Evolutionary conservation across 2,329 filamentous ascomycete genomes (phyloP), one percentile per base, ranked within the genome.

Genomic region (Ophiostoma sp.): DNA sequence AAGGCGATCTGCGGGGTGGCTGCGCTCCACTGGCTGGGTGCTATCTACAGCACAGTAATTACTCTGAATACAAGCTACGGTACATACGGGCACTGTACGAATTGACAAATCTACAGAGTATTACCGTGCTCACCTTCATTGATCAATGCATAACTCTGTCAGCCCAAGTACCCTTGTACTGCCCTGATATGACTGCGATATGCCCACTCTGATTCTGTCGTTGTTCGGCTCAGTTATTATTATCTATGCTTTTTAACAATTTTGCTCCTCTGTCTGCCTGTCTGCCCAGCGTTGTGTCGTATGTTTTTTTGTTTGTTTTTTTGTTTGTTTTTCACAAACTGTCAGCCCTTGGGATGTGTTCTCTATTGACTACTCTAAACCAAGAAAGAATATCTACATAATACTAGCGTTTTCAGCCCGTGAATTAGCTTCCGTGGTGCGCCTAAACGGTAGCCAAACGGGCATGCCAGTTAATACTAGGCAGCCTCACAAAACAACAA

Each of bases 1-100:
- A 10, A 62, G 57, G 57, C 57, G 57, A 62, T 62, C 57, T 62
- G 57, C 27, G 57, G 57, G 57, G 57, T 62, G 57, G 27, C 23
- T 33, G 23, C 57, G 57, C 27, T 62, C 57, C 57, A 62, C 27
- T 62, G 57, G 4, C 57, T 62, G 13, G 8, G 6, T 57, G 23
- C 23, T 57, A 48, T 48, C 5, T n/a, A 31, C 27, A 31, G 27
- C 27, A 31, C 27, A 31, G 17, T 52, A 48, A 48, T 5, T 20
- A 52, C n/a, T 52, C n/a, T 31, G 27, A 31, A 31, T 31, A 31
- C 27, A 31, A 31, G 27, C 27, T 31, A 31, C 3, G 27, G 3
- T 31, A 31, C 27, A 31, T 31, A 31, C 27, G 27, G 27, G 27
- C 1, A 31, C 27, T 31, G 44, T 48, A 2, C 13, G 13, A 48